Base-by-base conservation (phyloP, 2,329 filamentous ascomycete genomes). In the Tolypocladium endophyticum region DNA sequence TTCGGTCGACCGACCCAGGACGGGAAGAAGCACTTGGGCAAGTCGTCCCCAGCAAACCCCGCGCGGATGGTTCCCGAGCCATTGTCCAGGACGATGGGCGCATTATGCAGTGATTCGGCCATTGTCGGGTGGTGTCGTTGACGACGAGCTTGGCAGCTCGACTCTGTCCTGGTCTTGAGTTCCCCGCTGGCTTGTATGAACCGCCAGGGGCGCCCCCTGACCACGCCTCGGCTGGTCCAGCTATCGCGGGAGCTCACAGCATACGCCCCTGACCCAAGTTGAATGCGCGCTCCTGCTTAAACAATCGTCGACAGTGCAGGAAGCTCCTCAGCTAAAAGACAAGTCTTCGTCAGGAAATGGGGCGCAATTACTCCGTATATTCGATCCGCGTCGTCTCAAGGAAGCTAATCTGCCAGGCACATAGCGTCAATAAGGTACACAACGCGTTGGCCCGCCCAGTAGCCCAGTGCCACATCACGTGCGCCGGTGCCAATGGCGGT, bases 71-170 rank as follows among this genome's bases (percentile, higher is more conserved):
- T 99, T 65, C 94, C 94, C 66, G 92, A 97, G 70, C 94, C 94
- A 78, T 99, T 99, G 84, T 99, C 94, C 70, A 99, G 89, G 72
- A 99, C 94, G 75, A 99, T 96, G 61, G 94, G 92, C 66, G 92
- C 92, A 81, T 99, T 99, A 81, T 97, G 94, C 59, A 97, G 86
- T 60, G 79, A 79, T 65, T 85, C 82, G 63, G 81, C 75, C 82
- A 85, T 85, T 18, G 41, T 36, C 23, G 58, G 11, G 45, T 38
- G 25, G 25, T 43, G 6, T 28, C 25, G 7, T 30, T 20, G 36
- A 28, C 28, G 30, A 7, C 14, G 47, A 20, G 41, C 41, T 33
- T 38, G 43, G 55, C 36, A 56, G 55, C 38, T 33, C 39, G 56
- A 16, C 30, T 3, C 50, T n/a, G 50, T 35, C 50, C 30, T 11